Conservation (phyloP, 192 early-diverging fungal species). For the Coemansia sp. region DNA sequence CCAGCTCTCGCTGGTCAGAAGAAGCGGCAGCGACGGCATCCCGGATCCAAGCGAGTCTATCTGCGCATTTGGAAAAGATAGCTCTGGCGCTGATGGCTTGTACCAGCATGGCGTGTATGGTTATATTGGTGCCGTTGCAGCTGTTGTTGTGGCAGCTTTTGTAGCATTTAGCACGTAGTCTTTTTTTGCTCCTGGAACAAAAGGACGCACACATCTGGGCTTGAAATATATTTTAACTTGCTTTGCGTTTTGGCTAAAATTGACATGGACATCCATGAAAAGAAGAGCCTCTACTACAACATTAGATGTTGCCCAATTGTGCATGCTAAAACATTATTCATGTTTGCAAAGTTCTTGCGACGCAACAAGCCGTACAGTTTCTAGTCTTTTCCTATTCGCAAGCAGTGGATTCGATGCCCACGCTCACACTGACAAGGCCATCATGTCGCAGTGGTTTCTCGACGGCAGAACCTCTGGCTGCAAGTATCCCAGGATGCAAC, state of each 20-base stretch:
- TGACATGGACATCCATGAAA: neutral
- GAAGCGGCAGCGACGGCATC: slow-evolving; percentile 3
- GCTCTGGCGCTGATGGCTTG: slow-evolving; percentile 6
- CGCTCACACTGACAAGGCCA: too few species aligned
- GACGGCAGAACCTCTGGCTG: too few species aligned
- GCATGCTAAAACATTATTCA: too few species aligned
- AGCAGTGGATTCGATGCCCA: too few species aligned
- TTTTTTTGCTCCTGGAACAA: neutral
- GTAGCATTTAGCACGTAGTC: neutral
- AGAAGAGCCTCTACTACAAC: neutral
- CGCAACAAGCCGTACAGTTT: too few species aligned
- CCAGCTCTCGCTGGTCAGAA: slow-evolving; percentile 15
- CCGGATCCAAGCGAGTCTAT: slow-evolving; percentile 25
- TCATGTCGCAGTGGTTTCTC: too few species aligned
- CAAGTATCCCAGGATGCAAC: too few species aligned
- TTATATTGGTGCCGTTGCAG: neutral
- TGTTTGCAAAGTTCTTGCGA: too few species aligned
- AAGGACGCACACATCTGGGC: too few species aligned
- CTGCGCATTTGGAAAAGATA: slow-evolving; percentile 30
- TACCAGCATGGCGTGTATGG: neutral
- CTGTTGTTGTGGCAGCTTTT: neutral
- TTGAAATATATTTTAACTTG: neutral
- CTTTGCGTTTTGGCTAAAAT: neutral
- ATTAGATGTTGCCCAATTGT: too few species aligned
- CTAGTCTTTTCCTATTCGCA: too few species aligned